phyloP scores from a whole-genome alignment of 1,284 basidiomycete species.

The Exobasidium rhododendri region DNA sequence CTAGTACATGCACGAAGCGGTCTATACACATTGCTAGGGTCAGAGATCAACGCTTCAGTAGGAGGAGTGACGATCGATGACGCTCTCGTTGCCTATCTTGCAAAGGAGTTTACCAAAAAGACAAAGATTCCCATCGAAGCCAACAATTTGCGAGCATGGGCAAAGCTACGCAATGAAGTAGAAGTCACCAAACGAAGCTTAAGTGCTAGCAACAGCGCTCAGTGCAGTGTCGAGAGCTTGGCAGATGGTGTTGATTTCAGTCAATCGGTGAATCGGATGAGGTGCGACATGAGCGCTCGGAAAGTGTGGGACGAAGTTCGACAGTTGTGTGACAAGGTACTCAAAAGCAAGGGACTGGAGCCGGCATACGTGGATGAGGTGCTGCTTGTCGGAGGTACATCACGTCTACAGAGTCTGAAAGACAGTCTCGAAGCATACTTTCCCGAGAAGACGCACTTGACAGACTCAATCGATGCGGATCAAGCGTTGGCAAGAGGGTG shows the following conservation, averaged over 20 bases:
- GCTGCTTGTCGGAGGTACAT: constrained; percentile 78
- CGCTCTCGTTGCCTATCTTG: constrained; percentile 83
- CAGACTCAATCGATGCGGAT: constrained; percentile 73
- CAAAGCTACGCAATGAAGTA: constrained; percentile 85
- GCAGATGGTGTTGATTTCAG: constrained; percentile 93
- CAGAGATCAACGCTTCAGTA: constrained; percentile 59
- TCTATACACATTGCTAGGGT: constrained; percentile 60
- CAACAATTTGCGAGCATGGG: constrained; percentile 72
- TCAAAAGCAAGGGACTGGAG: constrained; percentile 68
- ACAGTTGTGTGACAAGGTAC: constrained; percentile 57
- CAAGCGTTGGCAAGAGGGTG: constrained; percentile 84
- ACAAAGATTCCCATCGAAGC: constrained; percentile 70
- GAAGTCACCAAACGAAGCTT: constrained; percentile 94
- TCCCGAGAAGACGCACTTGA: constrained; percentile 62
- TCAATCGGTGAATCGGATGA: constrained; percentile 84
- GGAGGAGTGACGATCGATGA: constrained; percentile 72
- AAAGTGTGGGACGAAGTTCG: constrained; percentile 66
- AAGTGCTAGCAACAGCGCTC: constrained; percentile 80
- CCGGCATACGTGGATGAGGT: constrained; percentile 78
- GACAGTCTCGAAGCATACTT: constrained; percentile 71
- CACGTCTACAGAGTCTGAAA: constrained; percentile 79
- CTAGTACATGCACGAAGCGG: constrained; percentile 61
- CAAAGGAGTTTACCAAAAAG: constrained; percentile 96
- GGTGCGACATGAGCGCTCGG: constrained; percentile 83
- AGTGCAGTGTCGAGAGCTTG: constrained; percentile 84